Percentiles rank a stretch among this genome's conserved stretches.
These are phyloP conservation scores for Sclerotinia minor DNA, from an alignment of 2,329 filamentous ascomycete species.

Conservation along the genomic window DNA sequence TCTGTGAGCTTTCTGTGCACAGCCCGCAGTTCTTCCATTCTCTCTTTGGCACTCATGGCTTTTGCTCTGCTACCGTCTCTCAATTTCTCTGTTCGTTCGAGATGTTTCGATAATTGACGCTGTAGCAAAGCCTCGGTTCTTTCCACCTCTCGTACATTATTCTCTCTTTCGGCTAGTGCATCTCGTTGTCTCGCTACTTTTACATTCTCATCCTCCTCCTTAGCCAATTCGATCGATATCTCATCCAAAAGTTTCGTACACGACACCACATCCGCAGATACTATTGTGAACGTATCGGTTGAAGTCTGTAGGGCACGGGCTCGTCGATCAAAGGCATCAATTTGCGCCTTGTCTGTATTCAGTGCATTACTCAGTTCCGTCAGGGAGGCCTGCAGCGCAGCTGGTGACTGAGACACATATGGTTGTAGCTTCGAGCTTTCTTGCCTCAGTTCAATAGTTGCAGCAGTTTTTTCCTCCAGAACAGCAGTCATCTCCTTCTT, in stretches of 20 bases:
- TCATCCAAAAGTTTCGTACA: conserved; percentile 90
- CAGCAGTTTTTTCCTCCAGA: conserved; percentile 70
- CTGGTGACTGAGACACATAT: conserved; percentile 87
- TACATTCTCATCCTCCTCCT: conserved; percentile 87
- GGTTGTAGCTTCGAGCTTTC: conserved; percentile 88
- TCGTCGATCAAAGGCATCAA: conserved; percentile 83
- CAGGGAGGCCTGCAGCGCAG: conserved; percentile 76
- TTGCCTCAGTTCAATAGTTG: conserved; percentile 70
- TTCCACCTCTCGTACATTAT: conserved; percentile 89
- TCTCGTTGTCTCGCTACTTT: conserved; percentile 81
- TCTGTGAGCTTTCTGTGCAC: conserved; percentile 79
- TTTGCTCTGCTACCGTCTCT: conserved; percentile 79
- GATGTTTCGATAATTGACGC: conserved; percentile 81
- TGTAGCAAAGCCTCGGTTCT: conserved; percentile 80
- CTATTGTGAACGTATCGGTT: conserved; percentile 82
- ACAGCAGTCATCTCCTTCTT: conserved; percentile 72
- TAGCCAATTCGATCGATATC: conserved; percentile 76
- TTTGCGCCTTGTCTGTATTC: conserved; percentile 75
- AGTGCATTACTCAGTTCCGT: conserved; percentile 80
- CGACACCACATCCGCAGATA: conserved; percentile 79
- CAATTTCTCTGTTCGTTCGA: conserved; percentile 81
- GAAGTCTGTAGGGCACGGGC: conserved; percentile 90
- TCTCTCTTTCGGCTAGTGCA: conserved; percentile 81
- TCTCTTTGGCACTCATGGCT: conserved; percentile 75
- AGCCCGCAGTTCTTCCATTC: conserved; percentile 84